phyloP scores from a whole-genome alignment of 2,329 filamentous ascomycete genomes.

The Monilinia vaccinii-corymbosi region DNA sequence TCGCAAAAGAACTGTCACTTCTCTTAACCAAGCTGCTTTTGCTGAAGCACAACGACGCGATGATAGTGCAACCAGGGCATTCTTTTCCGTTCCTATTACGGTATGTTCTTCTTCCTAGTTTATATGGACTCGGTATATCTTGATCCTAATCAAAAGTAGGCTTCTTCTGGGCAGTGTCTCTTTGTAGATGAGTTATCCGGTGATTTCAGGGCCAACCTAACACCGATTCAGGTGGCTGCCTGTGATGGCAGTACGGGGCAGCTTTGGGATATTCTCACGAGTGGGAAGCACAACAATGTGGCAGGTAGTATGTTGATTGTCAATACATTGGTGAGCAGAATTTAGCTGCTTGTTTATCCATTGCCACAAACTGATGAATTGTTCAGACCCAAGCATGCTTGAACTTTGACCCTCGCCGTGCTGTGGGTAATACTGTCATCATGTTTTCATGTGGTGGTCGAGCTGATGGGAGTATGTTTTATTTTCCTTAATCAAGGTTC shows the following conservation, averaged over 20 bases:
- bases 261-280: conserved; percentile 37
- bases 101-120: conserved; percentile 18
- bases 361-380: not conserved
- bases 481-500: not conserved
- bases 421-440: conserved; percentile 42
- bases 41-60: conserved; percentile 38
- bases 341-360: not conserved
- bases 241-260: conserved; percentile 34
- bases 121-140: not conserved
- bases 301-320: conserved; percentile 40
- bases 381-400: conserved; percentile 44
- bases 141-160: not conserved
- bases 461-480: conserved; percentile 6
- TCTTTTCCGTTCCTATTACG: conserved; percentile 34
- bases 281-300: conserved; percentile 42
- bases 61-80: conserved; percentile 34
- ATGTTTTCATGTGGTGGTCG: conserved; percentile 36
- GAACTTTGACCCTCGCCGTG: conserved; percentile 46
- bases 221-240: conserved; percentile 33
- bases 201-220: conserved; percentile 38
- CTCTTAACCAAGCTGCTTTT: conserved; percentile 23
- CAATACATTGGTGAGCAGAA: conserved; percentile 37
- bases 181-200: conserved; percentile 37
- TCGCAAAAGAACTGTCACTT: not conserved
- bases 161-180: conserved; percentile 34